Evolutionary conservation across 495 filamentous ascomycete genomes (phyloP).

Genomic region (Friedmanniomyces simplex): DNA sequence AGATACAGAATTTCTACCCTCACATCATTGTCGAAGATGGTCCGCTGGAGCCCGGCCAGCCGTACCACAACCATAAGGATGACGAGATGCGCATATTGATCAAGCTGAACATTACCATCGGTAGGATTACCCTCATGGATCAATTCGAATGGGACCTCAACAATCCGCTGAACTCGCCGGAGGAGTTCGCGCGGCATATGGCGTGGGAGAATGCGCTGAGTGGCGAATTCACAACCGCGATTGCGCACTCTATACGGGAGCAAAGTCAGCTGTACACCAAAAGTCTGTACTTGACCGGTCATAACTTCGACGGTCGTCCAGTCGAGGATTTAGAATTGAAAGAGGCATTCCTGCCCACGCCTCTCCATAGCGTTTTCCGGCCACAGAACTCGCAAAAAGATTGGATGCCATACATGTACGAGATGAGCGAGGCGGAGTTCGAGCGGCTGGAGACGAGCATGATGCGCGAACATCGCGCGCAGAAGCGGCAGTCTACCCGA

Average conservation of each 20-base stretch:
- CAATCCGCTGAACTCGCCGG: conserved; percentile 81
- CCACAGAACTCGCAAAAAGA: conserved; percentile 87
- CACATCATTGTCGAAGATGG: conserved; percentile 84
- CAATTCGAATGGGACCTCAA: conserved; percentile 99
- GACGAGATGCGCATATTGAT: conserved; percentile 96
- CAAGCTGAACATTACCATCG: conserved; percentile 96
- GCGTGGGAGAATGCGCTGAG: conserved; percentile 81
- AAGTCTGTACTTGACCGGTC: conserved; percentile 82
- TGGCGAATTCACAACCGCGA: conserved; percentile 93
- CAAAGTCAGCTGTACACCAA: conserved; percentile 89
- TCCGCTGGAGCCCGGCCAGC: conserved; percentile 76
- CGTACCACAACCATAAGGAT: conserved; percentile 91
- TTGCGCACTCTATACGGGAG: conserved; percentile 93
- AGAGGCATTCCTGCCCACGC: conserved; percentile 74
- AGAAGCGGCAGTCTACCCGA: conserved; percentile 89
- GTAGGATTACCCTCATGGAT: conserved; percentile 84
- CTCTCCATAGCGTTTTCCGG: conserved; percentile 70
- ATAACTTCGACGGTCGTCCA: conserved; percentile 89
- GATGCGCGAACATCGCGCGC: conserved; percentile 80
- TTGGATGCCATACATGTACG: conserved; percentile 84
- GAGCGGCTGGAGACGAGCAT: conserved; percentile 87
- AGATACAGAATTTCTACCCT: conserved; percentile 85
- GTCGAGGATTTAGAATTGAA: conserved; percentile 84
- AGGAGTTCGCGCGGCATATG: conserved; percentile 86
- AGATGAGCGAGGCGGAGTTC: conserved; percentile 77